Percentiles rank a stretch among this genome's conserved stretches.
Evolutionary conservation across 257 asterid species (phyloP).

Genomic region (Ophiorrhiza pumila): DNA sequence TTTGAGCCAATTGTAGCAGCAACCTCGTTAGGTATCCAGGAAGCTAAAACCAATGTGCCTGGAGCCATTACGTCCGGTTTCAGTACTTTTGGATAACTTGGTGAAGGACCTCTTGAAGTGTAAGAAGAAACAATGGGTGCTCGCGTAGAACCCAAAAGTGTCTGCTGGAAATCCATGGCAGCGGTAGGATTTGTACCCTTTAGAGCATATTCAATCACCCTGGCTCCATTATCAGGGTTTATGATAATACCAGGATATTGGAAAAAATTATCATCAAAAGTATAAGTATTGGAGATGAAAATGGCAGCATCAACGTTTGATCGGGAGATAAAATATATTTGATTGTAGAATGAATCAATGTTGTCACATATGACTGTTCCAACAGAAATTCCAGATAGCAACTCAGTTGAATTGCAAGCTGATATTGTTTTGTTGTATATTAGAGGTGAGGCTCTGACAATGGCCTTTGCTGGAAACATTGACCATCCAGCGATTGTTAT

Average conservation of each 20-base stretch:
- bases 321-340: background rate
- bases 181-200: constrained; percentile 5
- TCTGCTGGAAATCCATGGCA: constrained; percentile 31
- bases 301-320: constrained; percentile 11
- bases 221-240: constrained; percentile 13
- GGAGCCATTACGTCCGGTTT: constrained; percentile 49
- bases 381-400: background rate
- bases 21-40: constrained; percentile 21
- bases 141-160: constrained; percentile 26
- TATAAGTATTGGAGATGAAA: constrained; percentile 3
- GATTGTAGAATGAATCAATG: background rate
- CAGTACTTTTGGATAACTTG: constrained; percentile 30
- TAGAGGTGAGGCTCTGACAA: constrained; percentile 12
- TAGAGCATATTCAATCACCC: constrained; percentile 19
- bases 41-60: constrained; percentile 33
- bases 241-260: constrained; percentile 17
- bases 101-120: constrained; percentile 39
- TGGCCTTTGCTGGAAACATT: constrained; percentile 24
- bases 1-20: constrained; percentile 1
- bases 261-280: constrained; percentile 3
- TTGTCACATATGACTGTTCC: constrained; percentile 28
- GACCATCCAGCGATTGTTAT: constrained; percentile 30
- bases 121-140: constrained; percentile 29
- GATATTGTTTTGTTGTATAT: constrained; percentile 29
- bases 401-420: constrained; percentile 21